phyloP scores from a whole-genome alignment of 164 flowering plant species.

The Nymphaea thermarum region DNA sequence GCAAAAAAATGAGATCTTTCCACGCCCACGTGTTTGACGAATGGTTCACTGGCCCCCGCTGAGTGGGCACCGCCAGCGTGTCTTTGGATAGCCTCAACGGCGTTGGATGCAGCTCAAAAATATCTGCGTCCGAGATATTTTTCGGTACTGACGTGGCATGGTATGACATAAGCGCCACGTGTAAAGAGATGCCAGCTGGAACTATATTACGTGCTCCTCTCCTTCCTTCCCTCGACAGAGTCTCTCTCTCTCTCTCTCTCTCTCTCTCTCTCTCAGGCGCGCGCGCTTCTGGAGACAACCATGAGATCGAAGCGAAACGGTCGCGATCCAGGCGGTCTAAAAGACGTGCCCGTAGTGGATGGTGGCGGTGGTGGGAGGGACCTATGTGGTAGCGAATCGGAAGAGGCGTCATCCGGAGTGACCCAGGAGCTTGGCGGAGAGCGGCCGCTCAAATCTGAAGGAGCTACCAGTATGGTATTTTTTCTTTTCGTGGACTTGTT shows the following conservation, averaged over 20 bases:
- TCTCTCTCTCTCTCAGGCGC: background rate
- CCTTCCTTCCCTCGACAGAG: background rate
- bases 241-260: background rate
- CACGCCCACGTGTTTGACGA: no score
- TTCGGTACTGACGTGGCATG: background rate
- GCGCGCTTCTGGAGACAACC: background rate
- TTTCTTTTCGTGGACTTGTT: background rate
- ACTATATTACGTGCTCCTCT: background rate
- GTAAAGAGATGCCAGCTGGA: background rate
- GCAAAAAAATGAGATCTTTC: no score
- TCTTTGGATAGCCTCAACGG: no score
- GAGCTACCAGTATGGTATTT: background rate
- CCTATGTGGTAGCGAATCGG: background rate
- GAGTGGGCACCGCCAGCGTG: no score
- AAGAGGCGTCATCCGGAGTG: background rate
- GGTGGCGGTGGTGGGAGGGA: background rate
- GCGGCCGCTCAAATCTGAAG: background rate
- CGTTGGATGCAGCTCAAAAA: no score
- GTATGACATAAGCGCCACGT: background rate
- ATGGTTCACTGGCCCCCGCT: no score
- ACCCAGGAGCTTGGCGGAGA: background rate
- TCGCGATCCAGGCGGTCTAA: background rate
- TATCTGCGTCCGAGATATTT: no score
- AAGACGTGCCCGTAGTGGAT: background rate
- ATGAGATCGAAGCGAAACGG: background rate